phyloP scores from a whole-genome alignment of 1,284 basidiomycete species.

The Rhizoctonia solani region DNA sequence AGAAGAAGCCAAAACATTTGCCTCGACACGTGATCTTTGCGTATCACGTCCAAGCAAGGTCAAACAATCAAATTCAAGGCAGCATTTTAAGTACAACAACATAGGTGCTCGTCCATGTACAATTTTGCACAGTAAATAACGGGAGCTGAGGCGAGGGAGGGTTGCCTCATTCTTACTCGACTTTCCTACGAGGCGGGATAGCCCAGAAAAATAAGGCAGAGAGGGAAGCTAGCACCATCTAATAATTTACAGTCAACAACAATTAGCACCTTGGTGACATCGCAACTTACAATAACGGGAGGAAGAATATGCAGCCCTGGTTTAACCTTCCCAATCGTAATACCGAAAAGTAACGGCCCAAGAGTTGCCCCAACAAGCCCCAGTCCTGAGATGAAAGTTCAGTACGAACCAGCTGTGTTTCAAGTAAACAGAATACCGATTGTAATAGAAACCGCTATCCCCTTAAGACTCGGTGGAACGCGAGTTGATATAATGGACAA shows the following conservation, averaged over 20 bases:
- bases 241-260: neutral
- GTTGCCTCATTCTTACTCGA: too few relatives aligned
- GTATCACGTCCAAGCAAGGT: too few relatives aligned
- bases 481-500: conserved; percentile 13
- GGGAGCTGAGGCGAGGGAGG: too few relatives aligned
- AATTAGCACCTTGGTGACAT: neutral
- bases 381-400: neutral
- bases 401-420: neutral
- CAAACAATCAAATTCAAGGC: too few relatives aligned
- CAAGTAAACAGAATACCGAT: neutral
- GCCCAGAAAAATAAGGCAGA: neutral
- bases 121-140: too few relatives aligned
- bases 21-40: too few relatives aligned
- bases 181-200: neutral
- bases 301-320: neutral
- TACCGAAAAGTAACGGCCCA: conserved; percentile 13
- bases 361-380: conserved; percentile 11
- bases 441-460: conserved; percentile 9
- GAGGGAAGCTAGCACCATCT: neutral
- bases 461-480: conserved; percentile 14
- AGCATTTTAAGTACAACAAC: too few relatives aligned
- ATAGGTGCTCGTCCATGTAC: too few relatives aligned
- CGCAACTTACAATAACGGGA: conserved; percentile 11
- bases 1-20: too few relatives aligned
- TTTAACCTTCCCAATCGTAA: neutral